These are phyloP conservation scores for Cadophora gregata DNA, from an alignment of 2,329 filamentous ascomycete genomes.

Conservation along the genomic window DNA sequence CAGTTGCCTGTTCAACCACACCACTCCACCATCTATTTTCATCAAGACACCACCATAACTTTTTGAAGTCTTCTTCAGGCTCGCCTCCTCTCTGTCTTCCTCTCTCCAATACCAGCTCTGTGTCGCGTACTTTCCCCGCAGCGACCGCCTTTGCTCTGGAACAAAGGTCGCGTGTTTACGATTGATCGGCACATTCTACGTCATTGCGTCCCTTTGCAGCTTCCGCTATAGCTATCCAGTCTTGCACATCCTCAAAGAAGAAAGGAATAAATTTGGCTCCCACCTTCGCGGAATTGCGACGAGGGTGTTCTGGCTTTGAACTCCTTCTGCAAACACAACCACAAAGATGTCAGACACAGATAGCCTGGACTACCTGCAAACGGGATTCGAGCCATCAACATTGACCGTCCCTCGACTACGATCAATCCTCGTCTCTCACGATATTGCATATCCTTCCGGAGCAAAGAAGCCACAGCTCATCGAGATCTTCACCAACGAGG, in stretches of 20 bases:
- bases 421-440: constrained; percentile 89
- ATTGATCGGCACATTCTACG: constrained; percentile 17
- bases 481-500: constrained; percentile 78
- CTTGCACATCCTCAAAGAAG: not conserved
- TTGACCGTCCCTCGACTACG: constrained; percentile 89
- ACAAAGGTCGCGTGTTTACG: constrained; percentile 16
- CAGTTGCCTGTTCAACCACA: constrained; percentile 21
- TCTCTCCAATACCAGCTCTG: not conserved
- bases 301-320: not conserved
- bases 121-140: not conserved
- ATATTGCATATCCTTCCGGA: constrained; percentile 82
- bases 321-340: not conserved
- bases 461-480: constrained; percentile 93
- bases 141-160: not conserved
- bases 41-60: constrained; percentile 9
- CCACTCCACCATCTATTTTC: constrained; percentile 19
- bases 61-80: not conserved
- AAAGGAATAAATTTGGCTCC: not conserved
- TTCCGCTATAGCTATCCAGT: not conserved
- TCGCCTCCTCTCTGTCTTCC: not conserved
- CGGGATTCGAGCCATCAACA: constrained; percentile 81
- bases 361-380: constrained; percentile 78
- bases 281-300: not conserved
- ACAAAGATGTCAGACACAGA: constrained; percentile 68
- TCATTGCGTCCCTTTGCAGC: constrained; percentile 17